Evolutionary conservation across 73 alveolate genomes (phyloP), one percentile per base, ranked within the genome.

Genomic region (Symbiodinium natans): DNA sequence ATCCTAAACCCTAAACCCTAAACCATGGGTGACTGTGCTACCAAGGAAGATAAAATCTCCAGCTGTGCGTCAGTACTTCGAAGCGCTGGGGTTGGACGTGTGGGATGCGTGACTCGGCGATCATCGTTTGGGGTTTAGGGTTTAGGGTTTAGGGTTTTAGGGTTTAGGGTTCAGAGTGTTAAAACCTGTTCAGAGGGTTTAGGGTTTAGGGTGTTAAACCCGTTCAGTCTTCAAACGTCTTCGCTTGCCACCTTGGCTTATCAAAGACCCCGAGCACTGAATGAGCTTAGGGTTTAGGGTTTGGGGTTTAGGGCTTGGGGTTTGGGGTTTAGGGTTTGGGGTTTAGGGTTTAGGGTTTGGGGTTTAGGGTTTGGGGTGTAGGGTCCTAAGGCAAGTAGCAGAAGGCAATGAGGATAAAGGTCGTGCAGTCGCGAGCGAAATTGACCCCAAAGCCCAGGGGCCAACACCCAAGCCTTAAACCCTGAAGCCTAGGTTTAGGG

Each of bases 71-170:
- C 77, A 54, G 63, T 86, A 86, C 33, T 86, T 86, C 84, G 94
- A 86, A 33, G 94, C 94, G 2, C 36, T 86, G 63, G 94, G 94
- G 10, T n/a, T 86, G 59, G 94, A 86, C 17, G 71, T 86, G 41
- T 86, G 94, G 94, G 94, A 86, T 39, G 94, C 94, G 68, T 39
- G 63, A 84, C 59, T 23, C 27, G 80, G 80, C 36, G 80, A 25
- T 23, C 17, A 27, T 27, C 33, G 36, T 56, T 15, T 2, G 0
- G 36, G 75, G 75, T 56, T 56, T 56, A 56, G 75, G 75, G 36
- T 56, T 56, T 3, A 6, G 33, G 75, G 75, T 56, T 5, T 2
- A 56, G 75, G 75, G 75, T 56, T 56, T 15, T 15, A 31, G 75
- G 75, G 75, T 9, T 63, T 63, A 27, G 34, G 39, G 77, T 25